Percentiles rank a stretch among this genome's conserved stretches.
These are phyloP conservation scores for Aegilops umbellulata DNA, from an alignment of 176 grass and related monocot species.

Conservation along the genomic window DNA sequence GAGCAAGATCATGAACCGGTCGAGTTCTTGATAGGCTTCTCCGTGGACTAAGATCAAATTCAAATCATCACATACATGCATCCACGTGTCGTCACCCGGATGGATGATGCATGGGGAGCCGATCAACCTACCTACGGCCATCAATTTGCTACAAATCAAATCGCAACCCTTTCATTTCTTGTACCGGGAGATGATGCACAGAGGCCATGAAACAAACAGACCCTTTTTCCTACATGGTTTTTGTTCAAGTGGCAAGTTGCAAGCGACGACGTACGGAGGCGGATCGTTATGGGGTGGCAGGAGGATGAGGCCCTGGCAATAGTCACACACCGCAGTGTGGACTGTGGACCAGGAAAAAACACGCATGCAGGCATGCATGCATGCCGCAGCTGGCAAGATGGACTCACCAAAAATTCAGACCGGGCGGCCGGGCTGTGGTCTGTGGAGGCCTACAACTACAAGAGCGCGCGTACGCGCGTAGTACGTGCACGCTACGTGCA, in stretches of 20 bases:
- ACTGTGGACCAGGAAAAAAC: not conserved
- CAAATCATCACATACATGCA: not conserved
- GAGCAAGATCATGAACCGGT: not conserved
- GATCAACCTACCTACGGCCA: too few species aligned
- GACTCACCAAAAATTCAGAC: conserved; percentile 20
- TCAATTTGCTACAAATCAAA: not conserved
- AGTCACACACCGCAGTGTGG: not conserved
- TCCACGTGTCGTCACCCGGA: conserved; percentile 20
- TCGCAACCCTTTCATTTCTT: not conserved
- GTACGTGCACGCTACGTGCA: not conserved
- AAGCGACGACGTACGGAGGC: not conserved
- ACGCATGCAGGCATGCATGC: not conserved
- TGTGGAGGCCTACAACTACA: not conserved
- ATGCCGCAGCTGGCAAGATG: not conserved
- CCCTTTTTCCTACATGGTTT: not conserved
- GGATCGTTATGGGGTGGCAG: not conserved
- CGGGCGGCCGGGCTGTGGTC: not conserved
- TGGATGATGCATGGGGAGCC: not conserved
- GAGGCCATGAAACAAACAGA: not conserved
- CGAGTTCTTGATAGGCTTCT: not conserved
- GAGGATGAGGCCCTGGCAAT: not conserved
- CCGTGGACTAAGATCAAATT: not conserved
- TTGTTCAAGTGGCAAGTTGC: not conserved
- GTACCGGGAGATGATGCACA: too few species aligned
- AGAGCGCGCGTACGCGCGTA: not conserved